These are phyloP conservation scores for Wickerhamomyces subpelliculosus DNA, from an alignment of 805 yeast species.

Conservation along the genomic window DNA sequence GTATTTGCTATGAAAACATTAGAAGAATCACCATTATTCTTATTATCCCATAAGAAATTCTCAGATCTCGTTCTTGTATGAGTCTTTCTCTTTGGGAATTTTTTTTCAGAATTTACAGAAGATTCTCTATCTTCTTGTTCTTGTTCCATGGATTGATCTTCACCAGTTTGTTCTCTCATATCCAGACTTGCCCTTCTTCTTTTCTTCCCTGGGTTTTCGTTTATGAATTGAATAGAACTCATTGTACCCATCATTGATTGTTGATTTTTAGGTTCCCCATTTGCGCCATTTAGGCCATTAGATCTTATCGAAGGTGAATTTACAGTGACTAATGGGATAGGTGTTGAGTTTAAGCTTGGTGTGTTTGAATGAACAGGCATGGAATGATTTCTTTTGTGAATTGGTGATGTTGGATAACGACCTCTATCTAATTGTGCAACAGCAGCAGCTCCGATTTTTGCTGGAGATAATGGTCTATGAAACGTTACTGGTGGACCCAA, in stretches of 20 bases:
- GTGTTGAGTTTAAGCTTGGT: conserved; percentile 21
- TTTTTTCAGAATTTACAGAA: background rate
- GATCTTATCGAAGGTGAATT: conserved; percentile 1
- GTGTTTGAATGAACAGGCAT: conserved; percentile 27
- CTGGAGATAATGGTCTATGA: conserved; percentile 52
- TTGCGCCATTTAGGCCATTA: too few relatives aligned
- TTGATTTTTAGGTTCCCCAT: conserved; percentile 3
- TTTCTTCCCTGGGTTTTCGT: conserved; percentile 22
- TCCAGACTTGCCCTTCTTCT: conserved; percentile 22
- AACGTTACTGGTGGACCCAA: conserved; percentile 18
- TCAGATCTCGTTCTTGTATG: conserved; percentile 18
- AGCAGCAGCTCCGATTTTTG: conserved; percentile 67
- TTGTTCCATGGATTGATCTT: conserved; percentile 1
- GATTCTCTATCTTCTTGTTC: background rate
- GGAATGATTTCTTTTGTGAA: conserved; percentile 33
- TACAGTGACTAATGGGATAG: conserved; percentile 18
- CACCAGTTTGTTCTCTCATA: conserved; percentile 11
- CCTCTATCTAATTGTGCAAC: conserved; percentile 41
- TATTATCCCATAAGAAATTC: conserved; percentile 5
- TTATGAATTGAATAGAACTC: conserved; percentile 19
- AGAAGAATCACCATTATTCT: too few relatives aligned
- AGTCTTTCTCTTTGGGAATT: conserved; percentile 3
- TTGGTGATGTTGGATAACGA: conserved; percentile 18
- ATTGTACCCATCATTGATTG: conserved; percentile 22
- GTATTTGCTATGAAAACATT: background rate